Evolutionary conservation across 192 early-diverging fungal genomes (phyloP).

Genomic region (Rhizophagus sp.): DNA sequence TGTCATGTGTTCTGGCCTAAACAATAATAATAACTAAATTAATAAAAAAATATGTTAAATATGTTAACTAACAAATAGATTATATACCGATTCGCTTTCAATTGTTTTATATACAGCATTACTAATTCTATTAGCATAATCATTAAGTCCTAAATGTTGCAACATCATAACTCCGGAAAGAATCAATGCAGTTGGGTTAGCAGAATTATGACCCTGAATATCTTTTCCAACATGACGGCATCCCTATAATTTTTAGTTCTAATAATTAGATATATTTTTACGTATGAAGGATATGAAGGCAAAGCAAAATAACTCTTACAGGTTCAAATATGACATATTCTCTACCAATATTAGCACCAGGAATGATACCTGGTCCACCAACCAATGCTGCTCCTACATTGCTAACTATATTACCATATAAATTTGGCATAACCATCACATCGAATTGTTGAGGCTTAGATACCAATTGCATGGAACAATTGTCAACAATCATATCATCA

Average conservation of each 20-base stretch:
- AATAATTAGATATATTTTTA: not conserved
- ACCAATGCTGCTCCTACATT: conserved; percentile 98
- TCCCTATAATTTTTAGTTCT: conserved; percentile 46
- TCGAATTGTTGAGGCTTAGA: conserved; percentile 97
- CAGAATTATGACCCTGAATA: conserved; percentile 91
- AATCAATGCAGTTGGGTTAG: conserved; percentile 94
- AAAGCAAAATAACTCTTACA: conserved; percentile 43
- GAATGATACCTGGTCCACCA: conserved; percentile 94
- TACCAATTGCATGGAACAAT: conserved; percentile 99
- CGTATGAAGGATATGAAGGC: not conserved
- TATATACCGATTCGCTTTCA: conserved; percentile 63
- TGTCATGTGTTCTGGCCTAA: conserved; percentile 74
- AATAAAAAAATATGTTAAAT: not conserved
- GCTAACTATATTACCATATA: conserved; percentile 99
- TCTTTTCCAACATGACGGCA: conserved; percentile 98
- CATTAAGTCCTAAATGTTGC: conserved; percentile 87
- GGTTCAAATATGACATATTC: conserved; percentile 99
- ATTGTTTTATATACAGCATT: conserved; percentile 90
- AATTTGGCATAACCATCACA: conserved; percentile 99
- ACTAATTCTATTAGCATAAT: conserved; percentile 90
- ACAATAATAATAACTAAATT: not conserved
- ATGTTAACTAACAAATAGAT: not conserved
- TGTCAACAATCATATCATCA: conserved; percentile 99
- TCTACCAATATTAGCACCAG: conserved; percentile 97
- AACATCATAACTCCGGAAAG: conserved; percentile 95